These are phyloP conservation scores for Paspalum vaginatum DNA, from an alignment of 176 grass and related monocot species.

Conservation along the genomic window DNA sequence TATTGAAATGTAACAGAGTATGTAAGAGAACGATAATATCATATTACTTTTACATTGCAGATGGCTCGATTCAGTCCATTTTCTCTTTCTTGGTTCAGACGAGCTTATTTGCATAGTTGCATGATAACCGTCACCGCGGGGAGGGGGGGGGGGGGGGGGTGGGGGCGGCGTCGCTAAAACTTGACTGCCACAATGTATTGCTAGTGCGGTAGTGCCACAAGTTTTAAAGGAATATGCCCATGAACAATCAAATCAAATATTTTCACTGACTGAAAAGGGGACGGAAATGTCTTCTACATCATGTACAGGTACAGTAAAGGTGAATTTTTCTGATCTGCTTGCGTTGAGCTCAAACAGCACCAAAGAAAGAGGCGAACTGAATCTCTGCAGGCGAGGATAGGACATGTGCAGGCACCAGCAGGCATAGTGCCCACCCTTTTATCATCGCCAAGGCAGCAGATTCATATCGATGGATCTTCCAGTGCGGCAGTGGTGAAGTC, in stretches of 20 bases:
- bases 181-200: not conserved
- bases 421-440: slow-evolving; percentile 2
- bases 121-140: not conserved
- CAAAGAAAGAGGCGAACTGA: slow-evolving; percentile 17
- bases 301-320: slow-evolving; percentile 39
- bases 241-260: slow-evolving; percentile 38
- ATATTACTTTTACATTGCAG: too few relatives aligned
- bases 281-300: slow-evolving; percentile 44
- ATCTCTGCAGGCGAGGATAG: not conserved
- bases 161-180: too few relatives aligned
- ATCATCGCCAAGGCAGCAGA: slow-evolving; percentile 26
- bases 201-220: not conserved
- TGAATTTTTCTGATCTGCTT: slow-evolving; percentile 18
- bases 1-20: too few relatives aligned
- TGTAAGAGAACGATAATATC: too few relatives aligned
- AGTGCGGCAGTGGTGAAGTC: slow-evolving; percentile 64
- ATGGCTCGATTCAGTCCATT: too few relatives aligned
- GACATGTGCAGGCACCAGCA: slow-evolving; percentile 9
- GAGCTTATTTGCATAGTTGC: not conserved
- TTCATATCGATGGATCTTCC: slow-evolving; percentile 74
- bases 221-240: not conserved
- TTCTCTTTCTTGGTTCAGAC: too few relatives aligned
- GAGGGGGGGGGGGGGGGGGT: too few relatives aligned
- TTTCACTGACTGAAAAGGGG: slow-evolving; percentile 29
- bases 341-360: slow-evolving; percentile 30